Percentiles rank a stretch among this genome's conserved stretches.
Conservation (phyloP, 108 stramenopile genomes). For the Mayamaea pseudoterrestris region DNA sequence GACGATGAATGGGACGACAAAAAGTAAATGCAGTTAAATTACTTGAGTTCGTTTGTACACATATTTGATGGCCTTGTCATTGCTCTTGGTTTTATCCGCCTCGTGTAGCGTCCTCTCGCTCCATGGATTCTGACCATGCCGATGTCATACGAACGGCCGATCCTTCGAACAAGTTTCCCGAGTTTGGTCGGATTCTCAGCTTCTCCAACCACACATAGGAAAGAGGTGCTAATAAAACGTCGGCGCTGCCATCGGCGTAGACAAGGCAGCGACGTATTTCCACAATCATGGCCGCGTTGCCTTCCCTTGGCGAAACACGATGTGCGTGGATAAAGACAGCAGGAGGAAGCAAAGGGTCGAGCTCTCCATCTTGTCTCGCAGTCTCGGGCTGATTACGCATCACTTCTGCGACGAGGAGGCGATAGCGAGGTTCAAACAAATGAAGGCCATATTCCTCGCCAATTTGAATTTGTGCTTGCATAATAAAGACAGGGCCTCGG, state of each 20-base stretch:
- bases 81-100: too few species aligned
- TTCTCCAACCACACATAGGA: constrained; percentile 40
- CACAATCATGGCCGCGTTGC: constrained; percentile 31
- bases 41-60: too few species aligned
- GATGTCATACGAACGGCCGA: constrained; percentile 31
- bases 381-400: constrained; percentile 26
- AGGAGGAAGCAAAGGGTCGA: constrained; percentile 2
- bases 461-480: constrained; percentile 22
- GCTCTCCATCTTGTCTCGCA: constrained; percentile 28
- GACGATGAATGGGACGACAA: constrained; percentile 9
- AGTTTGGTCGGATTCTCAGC: constrained; percentile 23
- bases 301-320: constrained; percentile 12
- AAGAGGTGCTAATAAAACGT: constrained; percentile 29
- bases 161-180: constrained; percentile 35
- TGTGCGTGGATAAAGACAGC: constrained; percentile 48
- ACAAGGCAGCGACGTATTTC: constrained; percentile 28
- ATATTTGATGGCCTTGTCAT: too few species aligned
- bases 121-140: constrained; percentile 1
- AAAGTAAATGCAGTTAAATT: too few species aligned
- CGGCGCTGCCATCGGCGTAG: constrained; percentile 30
- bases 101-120: too few species aligned
- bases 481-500: constrained; percentile 37
- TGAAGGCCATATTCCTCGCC: constrained; percentile 30
- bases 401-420: constrained; percentile 35
- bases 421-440: constrained; percentile 46